Percentiles rank a stretch among this genome's conserved stretches.
phyloP scores from a whole-genome alignment of 78 protist species.

The Salpingoeca rosetta region DNA sequence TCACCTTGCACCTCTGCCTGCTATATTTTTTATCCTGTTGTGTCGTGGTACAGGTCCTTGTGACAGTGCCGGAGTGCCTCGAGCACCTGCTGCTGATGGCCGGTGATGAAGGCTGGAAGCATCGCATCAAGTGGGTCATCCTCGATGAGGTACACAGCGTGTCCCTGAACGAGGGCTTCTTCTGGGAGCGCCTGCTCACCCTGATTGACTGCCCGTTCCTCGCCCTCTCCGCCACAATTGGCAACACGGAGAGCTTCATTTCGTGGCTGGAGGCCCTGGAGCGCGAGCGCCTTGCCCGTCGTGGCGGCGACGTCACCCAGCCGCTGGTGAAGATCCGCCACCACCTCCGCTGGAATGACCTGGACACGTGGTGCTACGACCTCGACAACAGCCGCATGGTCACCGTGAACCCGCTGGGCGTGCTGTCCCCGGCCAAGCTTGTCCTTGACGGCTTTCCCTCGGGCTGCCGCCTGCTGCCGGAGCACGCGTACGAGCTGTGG shows the following conservation, averaged over 20 bases:
- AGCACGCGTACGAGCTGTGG: background rate
- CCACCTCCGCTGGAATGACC: conserved; percentile 44
- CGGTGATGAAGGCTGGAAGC: conserved; percentile 22
- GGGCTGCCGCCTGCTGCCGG: background rate
- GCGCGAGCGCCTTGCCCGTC: background rate
- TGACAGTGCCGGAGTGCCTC: conserved; percentile 35
- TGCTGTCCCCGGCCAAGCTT: background rate
- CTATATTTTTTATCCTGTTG: too few relatives aligned
- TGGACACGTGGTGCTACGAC: conserved; percentile 3
- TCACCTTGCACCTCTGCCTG: too few relatives aligned
- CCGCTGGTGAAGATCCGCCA: conserved; percentile 16
- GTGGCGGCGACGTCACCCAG: background rate
- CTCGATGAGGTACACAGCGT: conserved; percentile 83
- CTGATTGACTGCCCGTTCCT: conserved; percentile 56
- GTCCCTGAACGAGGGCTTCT: conserved; percentile 30
- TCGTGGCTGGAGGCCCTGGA: conserved; percentile 34
- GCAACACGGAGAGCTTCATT: conserved; percentile 49
- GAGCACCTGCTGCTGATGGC: conserved; percentile 20
- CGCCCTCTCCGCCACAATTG: conserved; percentile 86
- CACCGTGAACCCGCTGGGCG: background rate
- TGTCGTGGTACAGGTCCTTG: conserved; percentile 43
- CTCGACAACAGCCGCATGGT: background rate
- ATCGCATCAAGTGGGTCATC: conserved; percentile 53
- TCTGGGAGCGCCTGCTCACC: conserved; percentile 66
- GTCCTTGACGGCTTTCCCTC: background rate